Base-by-base conservation (phyloP, 805 yeast species). In the Candida ascalaphidarum region DNA sequence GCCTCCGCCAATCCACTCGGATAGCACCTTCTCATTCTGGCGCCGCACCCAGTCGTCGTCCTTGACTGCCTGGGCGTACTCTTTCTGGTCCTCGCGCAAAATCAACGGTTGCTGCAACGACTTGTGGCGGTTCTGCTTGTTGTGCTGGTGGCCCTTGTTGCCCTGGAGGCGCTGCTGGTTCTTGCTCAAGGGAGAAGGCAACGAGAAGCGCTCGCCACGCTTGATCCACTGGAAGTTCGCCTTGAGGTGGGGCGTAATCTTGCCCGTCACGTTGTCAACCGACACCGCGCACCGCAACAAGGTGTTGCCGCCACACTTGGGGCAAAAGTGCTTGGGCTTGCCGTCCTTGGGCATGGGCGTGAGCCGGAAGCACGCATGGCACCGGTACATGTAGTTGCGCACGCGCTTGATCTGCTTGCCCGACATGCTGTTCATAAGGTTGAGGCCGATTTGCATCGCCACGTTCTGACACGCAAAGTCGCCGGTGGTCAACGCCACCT, bases 401-500 rank as follows among this genome's bases (percentile, higher is more conserved):
- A 92, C 81, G 50, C 83, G 74, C 40, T 74, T 80, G 55, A 92
- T 88, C 44, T 79, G 85, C 37, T 77, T 62, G 13, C 98, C 98
- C 2, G 88, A 74, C 60, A 74, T 68, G 14, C 82, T 65, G 54
- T 88, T 88, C 76, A 92, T 80, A 41, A 89, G 64, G 40, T 83
- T 81, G 33, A 92, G 55, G 4, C 96, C 96, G 43, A 92, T 68
- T 54, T 89, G 97, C 59, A 92, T 66, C 1, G 95, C 73, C 11
- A 88, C 95, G 55, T 92, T 92, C 55, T 92, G 99, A 46, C 89
- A 84, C 2, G 99, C 97, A 60, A 89, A 92, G 72, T 92, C 99
- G 16, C 95, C 95, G 0, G 96, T 81, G 0, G 95, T 79, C 27
- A 92, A 58, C 3, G 96, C 98, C 12, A 80, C 92, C 37, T 77